A percentile compares a stretch with the other conserved stretches of the same genome.
These are phyloP conservation scores for Aspergillus sp. DNA, from an alignment of 2,329 filamentous ascomycete species.

Conservation along the genomic window DNA sequence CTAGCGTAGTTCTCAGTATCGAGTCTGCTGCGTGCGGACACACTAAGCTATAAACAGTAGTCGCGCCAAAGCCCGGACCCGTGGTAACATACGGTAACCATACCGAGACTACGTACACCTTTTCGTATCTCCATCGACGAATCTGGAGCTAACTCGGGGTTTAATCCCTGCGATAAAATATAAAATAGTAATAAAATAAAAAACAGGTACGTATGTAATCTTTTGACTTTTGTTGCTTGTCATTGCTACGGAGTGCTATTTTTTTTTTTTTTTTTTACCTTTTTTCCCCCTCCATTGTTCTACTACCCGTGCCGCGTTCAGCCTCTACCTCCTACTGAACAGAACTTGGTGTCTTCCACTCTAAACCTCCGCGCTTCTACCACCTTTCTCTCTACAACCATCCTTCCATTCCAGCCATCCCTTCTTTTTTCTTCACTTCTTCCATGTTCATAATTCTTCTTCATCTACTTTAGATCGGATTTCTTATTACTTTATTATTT, in stretches of 20 bases:
- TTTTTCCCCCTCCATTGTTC: not conserved
- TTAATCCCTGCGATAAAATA: too few relatives aligned
- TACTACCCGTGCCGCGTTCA: not conserved
- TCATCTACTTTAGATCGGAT: not conserved
- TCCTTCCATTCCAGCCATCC: constrained; percentile 1
- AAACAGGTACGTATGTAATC: not conserved
- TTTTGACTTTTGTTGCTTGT: not conserved
- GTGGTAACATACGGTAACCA: too few relatives aligned
- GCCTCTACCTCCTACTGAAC: not conserved
- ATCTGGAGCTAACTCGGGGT: too few relatives aligned
- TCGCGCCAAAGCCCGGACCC: too few relatives aligned
- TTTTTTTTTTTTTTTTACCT: not conserved
- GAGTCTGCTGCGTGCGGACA: too few relatives aligned
- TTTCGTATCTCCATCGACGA: too few relatives aligned
- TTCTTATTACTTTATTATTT: not conserved
- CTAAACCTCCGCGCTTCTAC: too few relatives aligned
- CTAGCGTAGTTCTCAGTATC: too few relatives aligned
- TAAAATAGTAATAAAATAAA: too few relatives aligned
- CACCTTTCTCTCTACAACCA: too few relatives aligned
- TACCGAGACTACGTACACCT: too few relatives aligned
- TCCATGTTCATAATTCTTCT: not conserved
- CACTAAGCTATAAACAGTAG: too few relatives aligned
- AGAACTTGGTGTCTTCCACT: not conserved
- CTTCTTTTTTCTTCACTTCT: not conserved
- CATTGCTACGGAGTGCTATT: not conserved